Base-by-base conservation (phyloP, 2,329 filamentous ascomycete genomes). In the Monilinia laxa region DNA sequence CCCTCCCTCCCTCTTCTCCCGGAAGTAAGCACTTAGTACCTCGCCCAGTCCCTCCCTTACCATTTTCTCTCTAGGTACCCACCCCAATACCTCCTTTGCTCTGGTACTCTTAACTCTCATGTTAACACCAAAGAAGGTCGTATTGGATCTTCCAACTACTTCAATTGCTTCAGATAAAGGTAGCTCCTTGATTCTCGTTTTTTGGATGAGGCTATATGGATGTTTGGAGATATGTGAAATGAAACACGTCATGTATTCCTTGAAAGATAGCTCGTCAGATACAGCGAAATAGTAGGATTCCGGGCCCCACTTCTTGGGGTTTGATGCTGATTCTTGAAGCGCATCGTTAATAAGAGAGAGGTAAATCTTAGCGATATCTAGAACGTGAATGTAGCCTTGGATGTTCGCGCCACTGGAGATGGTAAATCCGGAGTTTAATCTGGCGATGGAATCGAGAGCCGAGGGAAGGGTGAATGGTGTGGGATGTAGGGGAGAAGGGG, bases 281-380 rank as follows among this genome's bases (percentile, higher is more conserved):
- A 14, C 25, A 6, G 16, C 70, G 16, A 71, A 71, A 18, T 69
- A 71, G 47, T 70, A 70, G 0, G 70, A 60, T n/a, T 69, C 47
- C 1, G 65, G 42, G 0, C 67, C 68, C 60, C 64, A 70, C 25
- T 68, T 28, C 3, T 60, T 11, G 9, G 23, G 40, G 4, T 25
- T 20, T 25, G 45, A 18, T 11, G 16, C 5, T 12, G 38, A 11
- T 10, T 51, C 20, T 31, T 57, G 14, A 2, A 71, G 52, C 9
- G 70, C 65, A 10, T 62, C 23, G 6, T 51, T 52, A 4, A 69
- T 20, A 5, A 71, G 62, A 1, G 55, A 16, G 3, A 67, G 20
- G n/a, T 71, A 70, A 1, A 71, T 28, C 7, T 31, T 20, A 10
- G 70, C 70, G 7, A 66, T 52, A 52, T 72, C 70, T 18, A 56